Percentiles rank a stretch among this genome's conserved stretches.
Evolutionary conservation across 176 grass and related monocot species (phyloP).

Genomic region (Rhynchospora breviuscula): DNA sequence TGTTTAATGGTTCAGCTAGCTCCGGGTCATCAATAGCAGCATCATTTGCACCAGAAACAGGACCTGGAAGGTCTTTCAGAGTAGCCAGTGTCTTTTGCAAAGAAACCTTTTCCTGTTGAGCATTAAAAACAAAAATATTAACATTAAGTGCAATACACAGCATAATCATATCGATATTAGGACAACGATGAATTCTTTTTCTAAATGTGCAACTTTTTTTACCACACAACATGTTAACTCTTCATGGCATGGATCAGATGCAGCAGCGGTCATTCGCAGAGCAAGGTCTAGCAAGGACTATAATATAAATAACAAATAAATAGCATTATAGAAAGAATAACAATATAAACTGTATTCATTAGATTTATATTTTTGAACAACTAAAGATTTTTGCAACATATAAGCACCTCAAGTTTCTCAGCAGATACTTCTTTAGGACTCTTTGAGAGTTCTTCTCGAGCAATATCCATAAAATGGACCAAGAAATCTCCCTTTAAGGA

Average conservation of each 20-base stretch:
- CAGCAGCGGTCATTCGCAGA: slow-evolving; percentile 77
- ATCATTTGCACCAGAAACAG: slow-evolving; percentile 45
- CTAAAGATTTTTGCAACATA: background rate
- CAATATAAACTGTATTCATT: background rate
- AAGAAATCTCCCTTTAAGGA: slow-evolving; percentile 88
- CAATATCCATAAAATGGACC: slow-evolving; percentile 99
- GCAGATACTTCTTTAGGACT: slow-evolving; percentile 84
- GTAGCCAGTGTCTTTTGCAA: slow-evolving; percentile 69
- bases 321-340: slow-evolving; percentile 17
- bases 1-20: slow-evolving; percentile 50
- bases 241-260: slow-evolving; percentile 90
- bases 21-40: slow-evolving; percentile 40
- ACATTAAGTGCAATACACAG: slow-evolving; percentile 13
- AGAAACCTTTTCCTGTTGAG: slow-evolving; percentile 78
- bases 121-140: slow-evolving; percentile 16
- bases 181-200: slow-evolving; percentile 16
- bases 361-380: background rate
- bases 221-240: slow-evolving; percentile 91
- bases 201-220: slow-evolving; percentile 26
- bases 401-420: slow-evolving; percentile 89
- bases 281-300: slow-evolving; percentile 97
- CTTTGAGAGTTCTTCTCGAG: slow-evolving; percentile 87
- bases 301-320: slow-evolving; percentile 29
- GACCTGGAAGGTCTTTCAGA: slow-evolving; percentile 69
- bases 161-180: background rate